Evolutionary conservation across 352 stramenopile species (phyloP).

Genomic region (Pythium aquatile): DNA sequence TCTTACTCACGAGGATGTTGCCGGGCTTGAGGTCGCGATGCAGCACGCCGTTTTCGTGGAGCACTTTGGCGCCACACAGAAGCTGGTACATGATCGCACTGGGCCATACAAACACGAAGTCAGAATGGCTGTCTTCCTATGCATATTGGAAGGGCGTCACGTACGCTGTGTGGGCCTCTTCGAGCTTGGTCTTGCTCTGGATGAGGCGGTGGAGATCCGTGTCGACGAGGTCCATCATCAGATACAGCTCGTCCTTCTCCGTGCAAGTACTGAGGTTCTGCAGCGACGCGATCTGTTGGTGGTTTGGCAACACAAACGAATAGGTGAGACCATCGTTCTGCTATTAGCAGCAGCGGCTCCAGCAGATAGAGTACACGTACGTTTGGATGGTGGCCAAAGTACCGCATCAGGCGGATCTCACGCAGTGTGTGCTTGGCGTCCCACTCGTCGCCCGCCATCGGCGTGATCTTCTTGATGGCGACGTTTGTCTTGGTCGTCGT

Average conservation of each 20-base stretch:
- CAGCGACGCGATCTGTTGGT: slow-evolving; percentile 60
- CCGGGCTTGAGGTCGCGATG: slow-evolving; percentile 83
- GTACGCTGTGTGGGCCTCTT: slow-evolving; percentile 73
- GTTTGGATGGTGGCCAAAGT: slow-evolving; percentile 90
- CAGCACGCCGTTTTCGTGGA: slow-evolving; percentile 90
- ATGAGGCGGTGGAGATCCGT: slow-evolving; percentile 91
- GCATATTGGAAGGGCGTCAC: slow-evolving; percentile 24
- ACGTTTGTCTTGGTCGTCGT: slow-evolving; percentile 71
- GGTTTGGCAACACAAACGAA: background rate
- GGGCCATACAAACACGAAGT: slow-evolving; percentile 7
- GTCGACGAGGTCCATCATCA: slow-evolving; percentile 95
- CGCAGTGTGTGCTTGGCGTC: slow-evolving; percentile 91
- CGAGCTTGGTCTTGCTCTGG: slow-evolving; percentile 85
- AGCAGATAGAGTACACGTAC: slow-evolving; percentile 28
- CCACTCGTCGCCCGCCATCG: slow-evolving; percentile 88
- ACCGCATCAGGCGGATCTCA: slow-evolving; percentile 90
- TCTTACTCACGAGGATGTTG: slow-evolving; percentile 85
- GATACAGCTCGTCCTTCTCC: slow-evolving; percentile 92
- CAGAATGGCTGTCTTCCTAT: background rate
- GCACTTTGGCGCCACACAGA: slow-evolving; percentile 84
- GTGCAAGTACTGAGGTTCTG: slow-evolving; percentile 83
- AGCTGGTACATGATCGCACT: slow-evolving; percentile 95
- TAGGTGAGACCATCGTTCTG: background rate
- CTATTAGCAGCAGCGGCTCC: background rate
- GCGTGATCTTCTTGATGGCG: slow-evolving; percentile 93